phyloP scores from a whole-genome alignment of 495 filamentous ascomycete genomes.

The Hypoxylon trugodes region DNA sequence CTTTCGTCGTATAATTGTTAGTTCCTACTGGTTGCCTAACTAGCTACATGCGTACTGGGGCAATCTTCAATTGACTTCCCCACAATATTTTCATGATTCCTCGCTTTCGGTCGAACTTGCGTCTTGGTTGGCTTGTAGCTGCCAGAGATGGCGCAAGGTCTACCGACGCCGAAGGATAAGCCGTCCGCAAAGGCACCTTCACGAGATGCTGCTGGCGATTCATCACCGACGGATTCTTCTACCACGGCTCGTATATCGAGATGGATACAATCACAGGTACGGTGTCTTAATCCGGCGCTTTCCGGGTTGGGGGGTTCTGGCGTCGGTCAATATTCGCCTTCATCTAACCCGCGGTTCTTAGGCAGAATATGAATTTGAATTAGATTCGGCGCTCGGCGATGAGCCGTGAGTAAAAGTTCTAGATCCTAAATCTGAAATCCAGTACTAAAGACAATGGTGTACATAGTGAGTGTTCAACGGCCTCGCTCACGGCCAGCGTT shows the following conservation, averaged over 20 bases:
- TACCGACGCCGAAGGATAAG: background rate
- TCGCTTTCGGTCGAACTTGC: background rate
- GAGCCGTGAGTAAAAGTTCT: slow-evolving; percentile 35
- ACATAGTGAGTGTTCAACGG: slow-evolving; percentile 46
- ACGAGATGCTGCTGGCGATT: background rate
- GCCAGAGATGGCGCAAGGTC: slow-evolving; percentile 1
- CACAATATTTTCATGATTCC: slow-evolving; percentile 3
- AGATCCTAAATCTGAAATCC: background rate
- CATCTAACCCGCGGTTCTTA: background rate
- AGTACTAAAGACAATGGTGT: background rate
- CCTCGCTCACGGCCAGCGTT: slow-evolving; percentile 55
- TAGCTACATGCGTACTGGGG: background rate
- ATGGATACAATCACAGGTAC: slow-evolving; percentile 39
- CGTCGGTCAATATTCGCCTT: background rate
- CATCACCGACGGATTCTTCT: slow-evolving; percentile 16
- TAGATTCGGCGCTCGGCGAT: slow-evolving; percentile 47
- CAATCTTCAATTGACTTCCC: slow-evolving; percentile 2
- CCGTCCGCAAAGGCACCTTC: background rate
- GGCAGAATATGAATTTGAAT: slow-evolving; percentile 33
- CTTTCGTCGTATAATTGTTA: too few species aligned
- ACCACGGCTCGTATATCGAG: slow-evolving; percentile 24
- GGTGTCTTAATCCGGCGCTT: background rate
- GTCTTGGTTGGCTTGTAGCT: background rate
- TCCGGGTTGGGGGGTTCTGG: background rate
- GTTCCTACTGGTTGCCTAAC: background rate